Percentiles rank a stretch among this genome's conserved stretches.
These are phyloP conservation scores for Nemania bipapillata DNA, from an alignment of 2,329 filamentous ascomycete genomes.

Conservation along the genomic window DNA sequence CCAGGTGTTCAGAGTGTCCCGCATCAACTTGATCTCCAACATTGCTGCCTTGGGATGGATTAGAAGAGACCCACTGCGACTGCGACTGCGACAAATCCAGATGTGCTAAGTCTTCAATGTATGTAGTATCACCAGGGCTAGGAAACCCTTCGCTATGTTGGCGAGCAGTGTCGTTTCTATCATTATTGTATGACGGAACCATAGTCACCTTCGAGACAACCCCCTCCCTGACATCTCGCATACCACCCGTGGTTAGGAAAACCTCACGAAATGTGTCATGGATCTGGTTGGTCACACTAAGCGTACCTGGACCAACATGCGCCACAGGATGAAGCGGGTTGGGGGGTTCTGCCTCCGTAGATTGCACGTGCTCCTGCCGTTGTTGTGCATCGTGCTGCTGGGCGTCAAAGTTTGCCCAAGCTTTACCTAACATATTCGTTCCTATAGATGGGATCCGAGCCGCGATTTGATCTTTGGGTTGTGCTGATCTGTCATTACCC, in stretches of 20 bases:
- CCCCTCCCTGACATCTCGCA: conserved; percentile 37
- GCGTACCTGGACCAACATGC: not conserved
- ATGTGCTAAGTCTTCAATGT: not conserved
- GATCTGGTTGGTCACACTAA: conserved; percentile 11
- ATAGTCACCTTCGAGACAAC: conserved; percentile 26
- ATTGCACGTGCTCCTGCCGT: conserved; percentile 16
- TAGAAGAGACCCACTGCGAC: not conserved
- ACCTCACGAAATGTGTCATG: conserved; percentile 44
- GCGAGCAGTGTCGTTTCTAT: not conserved
- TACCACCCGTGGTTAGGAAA: conserved; percentile 38
- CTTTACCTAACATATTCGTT: not conserved
- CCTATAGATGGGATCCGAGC: not conserved
- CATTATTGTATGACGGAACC: conserved; percentile 32
- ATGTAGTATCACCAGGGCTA: not conserved
- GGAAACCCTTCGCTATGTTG: not conserved
- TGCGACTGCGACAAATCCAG: not conserved
- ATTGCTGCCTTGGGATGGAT: not conserved
- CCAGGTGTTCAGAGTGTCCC: not conserved
- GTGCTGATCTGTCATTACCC: conserved; percentile 4
- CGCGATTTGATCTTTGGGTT: not conserved
- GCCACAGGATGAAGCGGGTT: not conserved
- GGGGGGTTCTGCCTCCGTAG: not conserved
- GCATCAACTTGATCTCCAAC: not conserved
- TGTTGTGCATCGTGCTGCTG: conserved; percentile 38
- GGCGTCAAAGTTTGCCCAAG: conserved; percentile 40